Conservation (phyloP, 371 early-diverging fungal species). For the Actinomortierella wolfii region DNA sequence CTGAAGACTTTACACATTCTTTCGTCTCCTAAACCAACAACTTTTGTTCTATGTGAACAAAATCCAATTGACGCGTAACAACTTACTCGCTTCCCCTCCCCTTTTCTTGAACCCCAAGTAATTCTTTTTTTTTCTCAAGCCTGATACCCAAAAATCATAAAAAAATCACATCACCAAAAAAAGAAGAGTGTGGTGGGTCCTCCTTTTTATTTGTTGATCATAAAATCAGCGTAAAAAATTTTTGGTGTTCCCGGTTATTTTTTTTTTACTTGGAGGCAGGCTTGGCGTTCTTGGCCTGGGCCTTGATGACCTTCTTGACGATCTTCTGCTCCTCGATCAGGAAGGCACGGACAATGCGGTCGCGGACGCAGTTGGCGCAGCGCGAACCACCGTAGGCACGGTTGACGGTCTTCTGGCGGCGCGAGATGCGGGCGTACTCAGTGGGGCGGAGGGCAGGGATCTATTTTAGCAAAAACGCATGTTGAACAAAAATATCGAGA, state of each 20-base stretch:
- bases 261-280: conserved; percentile 24
- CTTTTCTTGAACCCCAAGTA: no score
- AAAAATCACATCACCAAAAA: no score
- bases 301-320: conserved; percentile 97
- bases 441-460: conserved; percentile 93
- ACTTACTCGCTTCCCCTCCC: no score
- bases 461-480: conserved; percentile 35
- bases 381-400: conserved; percentile 98
- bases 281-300: conserved; percentile 55
- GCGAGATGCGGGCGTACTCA: conserved; percentile 88
- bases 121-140: no score
- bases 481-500: neutral
- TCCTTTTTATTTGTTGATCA: no score
- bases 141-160: no score
- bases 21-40: no score
- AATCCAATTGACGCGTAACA: no score
- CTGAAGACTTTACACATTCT: no score
- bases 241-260: neutral
- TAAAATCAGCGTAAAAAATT: no score
- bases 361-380: conserved; percentile 92
- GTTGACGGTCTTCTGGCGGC: conserved; percentile 91
- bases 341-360: conserved; percentile 97
- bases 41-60: no score
- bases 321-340: conserved; percentile 99
- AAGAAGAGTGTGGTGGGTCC: no score